A percentile compares a stretch with the other conserved stretches of the same genome.
Conservation (phyloP, 2,329 filamentous ascomycete genomes). For the Cyphellophora europaea region DNA sequence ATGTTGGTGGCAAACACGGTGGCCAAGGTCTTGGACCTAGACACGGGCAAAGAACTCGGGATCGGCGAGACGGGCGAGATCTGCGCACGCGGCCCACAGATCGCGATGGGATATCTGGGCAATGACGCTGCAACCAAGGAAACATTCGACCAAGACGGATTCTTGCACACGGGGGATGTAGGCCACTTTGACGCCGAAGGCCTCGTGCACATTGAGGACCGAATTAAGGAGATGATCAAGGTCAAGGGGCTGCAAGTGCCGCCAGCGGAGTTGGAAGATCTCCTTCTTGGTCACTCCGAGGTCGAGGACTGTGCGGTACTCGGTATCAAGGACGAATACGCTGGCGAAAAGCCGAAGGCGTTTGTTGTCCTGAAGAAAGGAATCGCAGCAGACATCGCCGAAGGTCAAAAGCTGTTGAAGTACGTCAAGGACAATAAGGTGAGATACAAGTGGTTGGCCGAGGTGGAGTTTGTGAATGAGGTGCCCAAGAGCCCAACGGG, state of each 20-base stretch:
- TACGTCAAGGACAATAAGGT: conserved; percentile 18
- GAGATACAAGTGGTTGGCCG: conserved; percentile 28
- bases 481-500: conserved; percentile 67
- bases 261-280: conserved; percentile 50
- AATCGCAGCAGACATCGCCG: conserved; percentile 45
- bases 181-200: conserved; percentile 48
- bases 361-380: conserved; percentile 80
- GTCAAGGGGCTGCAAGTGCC: conserved; percentile 54
- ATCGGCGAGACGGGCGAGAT: conserved; percentile 47
- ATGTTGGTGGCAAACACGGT: conserved; percentile 49
- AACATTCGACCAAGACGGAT: conserved; percentile 54
- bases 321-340: conserved; percentile 53
- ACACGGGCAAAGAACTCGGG: conserved; percentile 35
- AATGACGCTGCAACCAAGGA: conserved; percentile 61
- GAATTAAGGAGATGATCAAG: conserved; percentile 48
- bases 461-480: conserved; percentile 29
- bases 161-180: conserved; percentile 58
- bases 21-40: conserved; percentile 46
- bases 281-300: conserved; percentile 45
- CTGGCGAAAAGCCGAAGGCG: conserved; percentile 55
- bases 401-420: conserved; percentile 44
- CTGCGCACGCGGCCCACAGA: conserved; percentile 69
- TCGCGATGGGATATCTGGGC: conserved; percentile 71
- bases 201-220: conserved; percentile 33
- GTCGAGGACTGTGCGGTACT: conserved; percentile 61